Conservation (phyloP, 805 yeast genomes). For the Monosporozyma aquatica region DNA sequence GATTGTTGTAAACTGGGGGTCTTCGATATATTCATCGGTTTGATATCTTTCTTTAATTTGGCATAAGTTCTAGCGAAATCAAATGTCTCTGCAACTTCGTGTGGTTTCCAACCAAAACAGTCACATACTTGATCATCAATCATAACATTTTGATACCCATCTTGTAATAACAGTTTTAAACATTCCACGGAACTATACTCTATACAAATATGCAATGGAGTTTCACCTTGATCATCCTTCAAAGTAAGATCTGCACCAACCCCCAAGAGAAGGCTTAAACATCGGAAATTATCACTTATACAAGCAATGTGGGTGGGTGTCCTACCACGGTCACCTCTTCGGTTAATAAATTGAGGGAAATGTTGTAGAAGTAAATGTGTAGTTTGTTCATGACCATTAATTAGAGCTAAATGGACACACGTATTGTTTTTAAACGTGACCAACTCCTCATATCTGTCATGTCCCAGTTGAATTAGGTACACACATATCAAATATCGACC, state of each 20-base stretch:
- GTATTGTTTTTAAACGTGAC: constrained; percentile 50
- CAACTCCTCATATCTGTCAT: constrained; percentile 42
- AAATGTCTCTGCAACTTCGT: constrained; percentile 48
- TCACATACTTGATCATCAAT: constrained; percentile 36
- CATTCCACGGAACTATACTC: constrained; percentile 57
- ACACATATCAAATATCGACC: constrained; percentile 66
- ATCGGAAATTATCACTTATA: constrained; percentile 47
- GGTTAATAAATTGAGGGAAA: constrained; percentile 46
- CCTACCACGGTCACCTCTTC: constrained; percentile 38
- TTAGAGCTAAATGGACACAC: constrained; percentile 62
- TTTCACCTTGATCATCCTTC: constrained; percentile 66
- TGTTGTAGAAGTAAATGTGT: constrained; percentile 65
- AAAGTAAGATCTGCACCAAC: constrained; percentile 70
- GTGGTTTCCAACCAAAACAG: constrained; percentile 54
- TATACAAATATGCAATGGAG: constrained; percentile 78
- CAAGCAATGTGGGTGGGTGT: constrained; percentile 69
- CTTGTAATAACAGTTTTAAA: constrained; percentile 40
- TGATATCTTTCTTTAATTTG: constrained; percentile 20
- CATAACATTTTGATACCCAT: constrained; percentile 23
- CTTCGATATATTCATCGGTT: constrained; percentile 5
- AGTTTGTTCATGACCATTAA: constrained; percentile 58
- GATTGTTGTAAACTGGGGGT: constrained; percentile 1
- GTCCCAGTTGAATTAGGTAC: constrained; percentile 46
- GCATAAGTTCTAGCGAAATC: constrained; percentile 40
- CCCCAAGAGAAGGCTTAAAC: constrained; percentile 55